Evolutionary conservation across 2,329 filamentous ascomycete species (phyloP), one percentile per base, ranked within the genome.

Genomic region (Calonectria honghensis): DNA sequence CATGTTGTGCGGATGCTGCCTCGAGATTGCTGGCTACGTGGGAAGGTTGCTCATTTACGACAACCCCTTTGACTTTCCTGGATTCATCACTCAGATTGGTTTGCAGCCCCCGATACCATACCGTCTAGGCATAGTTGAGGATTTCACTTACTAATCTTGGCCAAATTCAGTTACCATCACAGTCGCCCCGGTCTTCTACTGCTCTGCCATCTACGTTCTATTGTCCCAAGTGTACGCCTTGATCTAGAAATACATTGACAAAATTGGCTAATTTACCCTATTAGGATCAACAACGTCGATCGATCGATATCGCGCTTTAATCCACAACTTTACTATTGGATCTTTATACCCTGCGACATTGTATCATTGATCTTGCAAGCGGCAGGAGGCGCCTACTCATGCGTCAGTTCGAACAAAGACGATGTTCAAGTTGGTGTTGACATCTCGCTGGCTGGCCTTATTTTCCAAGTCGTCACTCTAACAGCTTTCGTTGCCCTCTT

Each of bases 361-460:
- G 54, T 89, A 73, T 89, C 87, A 0, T 85, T 90, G 9, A 82
- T 87, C 65, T 79, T 90, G 14, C 89, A 90, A 77, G 88, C 87
- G 31, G 79, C 20, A 3, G 67, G 67, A 4, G 67, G 89, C 48
- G 88, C 83, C 13, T 80, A 88, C 69, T 65, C 61, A 1, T 65
- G 61, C 7, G 39, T 65, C 16, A 32, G 39, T 18, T 83, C 85
- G 0, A 86, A 84, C 54, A 41, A 68, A 6, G 71, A 71, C 13
- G 74, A 48, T 10, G 67, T 75, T 14, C 79, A 82, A 10, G 78
- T 81, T 2, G 88, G 87, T 32, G 86, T 88, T 27, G 75, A 89
- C 76, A 84, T 88, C 64, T 87, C 89, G 81, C 83, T 89, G 35
- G 86, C 84, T 2, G 88, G 88, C 45, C 86, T 90, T 65, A 79